Percentiles rank a stretch among this genome's conserved stretches.
phyloP scores from a whole-genome alignment of 768 basidiomycete genomes.

The Tulasnella calospora region DNA sequence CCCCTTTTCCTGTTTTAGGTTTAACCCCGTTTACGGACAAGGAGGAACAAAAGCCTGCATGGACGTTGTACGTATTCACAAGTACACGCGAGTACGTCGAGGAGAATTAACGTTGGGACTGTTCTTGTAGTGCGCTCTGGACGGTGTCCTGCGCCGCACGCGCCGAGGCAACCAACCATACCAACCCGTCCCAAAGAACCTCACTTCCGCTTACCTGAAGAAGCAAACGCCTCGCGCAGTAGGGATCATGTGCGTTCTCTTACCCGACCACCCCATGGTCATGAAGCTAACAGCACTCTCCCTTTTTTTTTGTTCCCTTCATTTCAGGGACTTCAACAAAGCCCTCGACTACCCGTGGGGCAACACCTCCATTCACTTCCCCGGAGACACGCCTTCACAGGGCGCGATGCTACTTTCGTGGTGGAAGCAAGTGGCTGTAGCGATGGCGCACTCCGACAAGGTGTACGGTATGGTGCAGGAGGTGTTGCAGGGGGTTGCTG shows the following conservation, averaged over 20 bases:
- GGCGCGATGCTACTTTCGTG: not conserved
- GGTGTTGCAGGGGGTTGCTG: not conserved
- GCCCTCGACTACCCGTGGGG: not conserved
- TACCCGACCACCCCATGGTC: not conserved
- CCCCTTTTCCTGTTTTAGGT: not conserved
- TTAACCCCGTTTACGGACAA: not conserved
- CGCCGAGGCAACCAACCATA: not conserved
- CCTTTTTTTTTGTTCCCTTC: not conserved
- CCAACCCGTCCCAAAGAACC: not conserved
- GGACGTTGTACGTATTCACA: not conserved
- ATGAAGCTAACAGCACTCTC: not conserved
- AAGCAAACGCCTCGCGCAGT: not conserved
- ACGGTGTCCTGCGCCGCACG: not conserved
- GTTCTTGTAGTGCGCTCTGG: not conserved
- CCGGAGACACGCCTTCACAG: not conserved
- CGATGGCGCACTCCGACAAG: not conserved
- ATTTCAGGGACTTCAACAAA: slow-evolving; percentile 3
- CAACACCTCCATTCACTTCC: not conserved
- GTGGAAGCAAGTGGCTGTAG: slow-evolving; percentile 1
- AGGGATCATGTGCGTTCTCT: not conserved
- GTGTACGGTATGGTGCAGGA: slow-evolving; percentile 4
- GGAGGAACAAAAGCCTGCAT: not conserved
- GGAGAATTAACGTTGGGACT: not conserved
- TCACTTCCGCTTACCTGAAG: not conserved
- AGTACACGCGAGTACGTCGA: not conserved